These are phyloP conservation scores for Filosporella fistucella DNA, from an alignment of 495 filamentous ascomycete species.

Conservation along the genomic window DNA sequence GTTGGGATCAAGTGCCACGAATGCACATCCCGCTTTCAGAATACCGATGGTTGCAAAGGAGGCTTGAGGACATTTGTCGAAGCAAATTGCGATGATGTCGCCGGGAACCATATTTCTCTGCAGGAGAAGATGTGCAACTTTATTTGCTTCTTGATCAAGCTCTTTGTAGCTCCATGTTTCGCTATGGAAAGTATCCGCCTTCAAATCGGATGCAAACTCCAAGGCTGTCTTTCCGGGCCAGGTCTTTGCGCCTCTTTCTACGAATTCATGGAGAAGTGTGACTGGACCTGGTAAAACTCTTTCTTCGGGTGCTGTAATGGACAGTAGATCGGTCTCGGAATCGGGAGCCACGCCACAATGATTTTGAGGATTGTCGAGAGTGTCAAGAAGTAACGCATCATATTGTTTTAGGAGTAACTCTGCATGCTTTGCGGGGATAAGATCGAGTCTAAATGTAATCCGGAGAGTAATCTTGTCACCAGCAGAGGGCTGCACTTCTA, in stretches of 20 bases:
- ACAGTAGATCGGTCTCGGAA: constrained; percentile 36
- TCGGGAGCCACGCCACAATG: constrained; percentile 10
- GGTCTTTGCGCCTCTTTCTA: constrained; percentile 41
- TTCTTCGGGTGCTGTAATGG: constrained; percentile 47
- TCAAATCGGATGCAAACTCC: constrained; percentile 49
- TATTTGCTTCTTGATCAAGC: constrained; percentile 55
- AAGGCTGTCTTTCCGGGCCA: constrained; percentile 48
- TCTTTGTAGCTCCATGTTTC: constrained; percentile 58
- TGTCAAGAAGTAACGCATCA: constrained; percentile 43
- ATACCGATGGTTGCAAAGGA: constrained; percentile 77
- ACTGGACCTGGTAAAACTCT: constrained; percentile 36
- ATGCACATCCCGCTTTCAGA: constrained; percentile 77
- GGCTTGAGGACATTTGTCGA: constrained; percentile 75
- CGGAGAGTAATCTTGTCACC: constrained; percentile 45
- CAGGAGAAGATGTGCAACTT: constrained; percentile 50
- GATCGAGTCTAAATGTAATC: constrained; percentile 54
- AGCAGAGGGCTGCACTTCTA: constrained; percentile 59
- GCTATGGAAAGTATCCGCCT: constrained; percentile 26
- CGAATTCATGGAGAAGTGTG: constrained; percentile 56
- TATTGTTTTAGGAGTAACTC: constrained; percentile 56
- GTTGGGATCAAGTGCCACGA: constrained; percentile 67
- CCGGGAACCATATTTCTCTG: constrained; percentile 32
- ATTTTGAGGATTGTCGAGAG: constrained; percentile 18
- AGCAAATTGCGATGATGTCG: constrained; percentile 67
- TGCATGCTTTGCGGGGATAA: constrained; percentile 61